phyloP scores from a whole-genome alignment of 2,329 filamentous ascomycete species.

The Parasarocladium wereldwijsianum region DNA sequence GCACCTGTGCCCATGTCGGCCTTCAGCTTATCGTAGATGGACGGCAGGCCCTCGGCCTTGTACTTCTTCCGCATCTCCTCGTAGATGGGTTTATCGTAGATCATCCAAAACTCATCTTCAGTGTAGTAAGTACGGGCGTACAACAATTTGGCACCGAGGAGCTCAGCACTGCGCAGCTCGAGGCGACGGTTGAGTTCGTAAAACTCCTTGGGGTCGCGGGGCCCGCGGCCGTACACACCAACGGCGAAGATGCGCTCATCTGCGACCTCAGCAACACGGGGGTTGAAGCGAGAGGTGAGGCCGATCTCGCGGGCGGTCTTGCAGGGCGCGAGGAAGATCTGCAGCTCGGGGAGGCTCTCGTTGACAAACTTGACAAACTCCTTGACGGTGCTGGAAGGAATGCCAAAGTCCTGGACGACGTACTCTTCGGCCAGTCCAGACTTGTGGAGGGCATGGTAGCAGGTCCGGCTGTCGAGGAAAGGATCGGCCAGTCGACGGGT shows the following conservation, averaged over 20 bases:
- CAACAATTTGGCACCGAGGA: constrained; percentile 39
- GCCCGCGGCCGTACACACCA: constrained; percentile 27
- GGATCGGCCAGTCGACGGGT: constrained; percentile 35
- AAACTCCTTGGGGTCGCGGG: constrained; percentile 21
- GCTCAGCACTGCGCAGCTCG: constrained; percentile 29
- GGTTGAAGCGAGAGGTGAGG: constrained; percentile 17
- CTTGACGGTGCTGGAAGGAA: constrained; percentile 13
- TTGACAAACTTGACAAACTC: constrained; percentile 15
- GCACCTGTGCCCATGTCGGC: constrained; percentile 15
- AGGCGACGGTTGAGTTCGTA: constrained; percentile 31
- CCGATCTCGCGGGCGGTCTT: constrained; percentile 14
- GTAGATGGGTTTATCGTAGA: constrained; percentile 34
- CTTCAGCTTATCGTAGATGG: constrained; percentile 37
- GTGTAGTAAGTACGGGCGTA: constrained; percentile 41
- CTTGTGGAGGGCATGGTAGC: constrained; percentile 36
- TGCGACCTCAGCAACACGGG: constrained; percentile 14
- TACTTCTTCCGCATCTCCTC: constrained; percentile 32
- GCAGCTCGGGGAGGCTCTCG: constrained; percentile 14
- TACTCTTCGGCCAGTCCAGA: constrained; percentile 30
- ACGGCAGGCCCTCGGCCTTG: constrained; percentile 29
- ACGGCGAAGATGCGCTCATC: constrained; percentile 26
- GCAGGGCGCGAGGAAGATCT: constrained; percentile 15
- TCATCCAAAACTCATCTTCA: constrained; percentile 37
- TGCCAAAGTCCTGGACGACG: constrained; percentile 33
- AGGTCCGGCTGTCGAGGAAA: constrained; percentile 36